These are phyloP conservation scores for Naganishia randhawae DNA, from an alignment of 768 basidiomycete species.

Conservation along the genomic window DNA sequence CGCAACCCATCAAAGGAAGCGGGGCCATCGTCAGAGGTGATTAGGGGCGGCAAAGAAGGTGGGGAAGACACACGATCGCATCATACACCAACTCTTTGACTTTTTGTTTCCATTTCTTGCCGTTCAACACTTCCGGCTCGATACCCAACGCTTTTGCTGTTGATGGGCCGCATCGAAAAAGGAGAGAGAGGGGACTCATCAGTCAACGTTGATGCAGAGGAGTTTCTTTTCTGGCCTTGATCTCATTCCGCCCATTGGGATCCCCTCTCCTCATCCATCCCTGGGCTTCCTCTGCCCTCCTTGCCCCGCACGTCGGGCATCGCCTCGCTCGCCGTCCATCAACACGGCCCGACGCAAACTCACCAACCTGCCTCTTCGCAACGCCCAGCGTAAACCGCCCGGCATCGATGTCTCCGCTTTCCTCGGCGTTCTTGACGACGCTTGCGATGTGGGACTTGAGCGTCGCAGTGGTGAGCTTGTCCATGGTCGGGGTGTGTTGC, in stretches of 20 bases:
- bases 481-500: background rate
- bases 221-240: too few species aligned
- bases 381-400: constrained; percentile 8
- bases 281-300: too few species aligned
- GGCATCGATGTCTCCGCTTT: constrained; percentile 18
- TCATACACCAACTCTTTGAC: constrained; percentile 15
- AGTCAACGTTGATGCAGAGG: background rate
- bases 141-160: constrained; percentile 1
- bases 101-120: constrained; percentile 10
- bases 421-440: constrained; percentile 5
- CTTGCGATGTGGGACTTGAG: background rate
- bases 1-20: background rate
- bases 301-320: too few species aligned
- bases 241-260: too few species aligned
- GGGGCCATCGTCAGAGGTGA: background rate
- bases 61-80: constrained; percentile 11
- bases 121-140: background rate
- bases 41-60: background rate
- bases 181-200: background rate
- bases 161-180: background rate
- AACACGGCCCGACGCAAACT: background rate
- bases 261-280: background rate
- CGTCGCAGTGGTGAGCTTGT: background rate
- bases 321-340: background rate
- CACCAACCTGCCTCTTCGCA: too few species aligned